Base-by-base conservation (phyloP, 2,329 filamentous ascomycete species). In the Fusarium sacchari region DNA sequence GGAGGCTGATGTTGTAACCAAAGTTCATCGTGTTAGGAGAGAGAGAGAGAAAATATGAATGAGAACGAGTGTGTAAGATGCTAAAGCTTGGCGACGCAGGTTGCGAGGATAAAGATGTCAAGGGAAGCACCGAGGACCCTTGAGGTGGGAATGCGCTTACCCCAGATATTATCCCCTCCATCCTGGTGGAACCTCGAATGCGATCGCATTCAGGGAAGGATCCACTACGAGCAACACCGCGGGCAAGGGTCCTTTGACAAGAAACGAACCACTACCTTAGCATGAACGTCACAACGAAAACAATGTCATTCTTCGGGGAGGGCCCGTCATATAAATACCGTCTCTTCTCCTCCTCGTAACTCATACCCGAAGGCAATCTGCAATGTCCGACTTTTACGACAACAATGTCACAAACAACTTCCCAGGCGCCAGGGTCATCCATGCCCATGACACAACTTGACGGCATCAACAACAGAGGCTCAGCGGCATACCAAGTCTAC, bases 321-420 rank as follows among this genome's bases (percentile, higher is more conserved):
- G n/a, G 18, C 7, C 17, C 46, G 22, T 36, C n/a, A 30, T 69
- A 69, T 64, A 69, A 53, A 28, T 36, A 39, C 22, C 4, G 4
- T 12, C 9, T 18, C 28, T 36, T 6, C n/a, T 14, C 26, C 20
- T 26, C 42, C 26, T 15, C 13, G 14, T n/a, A 32, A 24, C 34
- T 34, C 32, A 28, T 13, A 36, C 15, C n/a, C 22, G 15, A 24
- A 36, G 11, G 32, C 1, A 24, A 5, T 26, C 17, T 34, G 17
- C 20, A 5, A n/a, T n/a, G 17, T 8, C 8, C 18, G 20, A 37
- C 6, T 13, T 37, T 7, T 5, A 14, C 22, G 37, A 37, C 43
- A 28, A 22, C 6, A 4, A 76, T 75, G 74, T 67, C 69, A 30
- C 69, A 69, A 56, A 75, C 57, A 10, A 64, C 28, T 4, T 24